Conservation (phyloP, 805 yeast genomes). For the Cyberlindnera meyerae region DNA sequence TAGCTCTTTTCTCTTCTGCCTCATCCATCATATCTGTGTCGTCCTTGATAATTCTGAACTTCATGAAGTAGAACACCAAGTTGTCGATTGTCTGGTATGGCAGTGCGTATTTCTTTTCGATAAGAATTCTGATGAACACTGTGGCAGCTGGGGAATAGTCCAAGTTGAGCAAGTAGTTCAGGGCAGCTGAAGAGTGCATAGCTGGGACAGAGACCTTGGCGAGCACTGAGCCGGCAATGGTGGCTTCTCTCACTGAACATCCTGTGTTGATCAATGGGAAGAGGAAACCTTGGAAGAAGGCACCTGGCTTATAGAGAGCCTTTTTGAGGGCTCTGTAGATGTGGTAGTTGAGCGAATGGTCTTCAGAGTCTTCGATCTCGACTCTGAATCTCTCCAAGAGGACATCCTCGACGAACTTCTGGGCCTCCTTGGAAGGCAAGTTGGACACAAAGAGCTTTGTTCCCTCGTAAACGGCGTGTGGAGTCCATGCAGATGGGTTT, state of each 20-base stretch:
- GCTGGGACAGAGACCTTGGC: conserved; percentile 90
- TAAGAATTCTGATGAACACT: conserved; percentile 79
- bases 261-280: conserved; percentile 87
- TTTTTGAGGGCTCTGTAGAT: conserved; percentile 88
- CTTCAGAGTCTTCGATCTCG: conserved; percentile 67
- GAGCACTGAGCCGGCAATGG: conserved; percentile 88
- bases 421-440: conserved; percentile 82
- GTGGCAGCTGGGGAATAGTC: conserved; percentile 88
- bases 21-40: conserved; percentile 34
- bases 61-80: conserved; percentile 88
- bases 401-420: conserved; percentile 67
- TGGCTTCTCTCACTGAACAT: conserved; percentile 89
- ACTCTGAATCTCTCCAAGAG: conserved; percentile 67
- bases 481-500: conserved; percentile 90
- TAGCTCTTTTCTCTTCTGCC: conserved; percentile 35
- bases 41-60: conserved; percentile 62
- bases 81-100: conserved; percentile 97
- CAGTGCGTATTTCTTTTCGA: conserved; percentile 93
- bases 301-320: conserved; percentile 93
- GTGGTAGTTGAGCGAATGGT: conserved; percentile 83
- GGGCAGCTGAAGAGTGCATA: conserved; percentile 93
- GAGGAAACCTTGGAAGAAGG: conserved; percentile 93
- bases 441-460: conserved; percentile 91
- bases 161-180: conserved; percentile 73
- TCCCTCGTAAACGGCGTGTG: conserved; percentile 92